Evolutionary conservation across 2,329 filamentous ascomycete species (phyloP).

Genomic region (Penicillium brevicompactum): DNA sequence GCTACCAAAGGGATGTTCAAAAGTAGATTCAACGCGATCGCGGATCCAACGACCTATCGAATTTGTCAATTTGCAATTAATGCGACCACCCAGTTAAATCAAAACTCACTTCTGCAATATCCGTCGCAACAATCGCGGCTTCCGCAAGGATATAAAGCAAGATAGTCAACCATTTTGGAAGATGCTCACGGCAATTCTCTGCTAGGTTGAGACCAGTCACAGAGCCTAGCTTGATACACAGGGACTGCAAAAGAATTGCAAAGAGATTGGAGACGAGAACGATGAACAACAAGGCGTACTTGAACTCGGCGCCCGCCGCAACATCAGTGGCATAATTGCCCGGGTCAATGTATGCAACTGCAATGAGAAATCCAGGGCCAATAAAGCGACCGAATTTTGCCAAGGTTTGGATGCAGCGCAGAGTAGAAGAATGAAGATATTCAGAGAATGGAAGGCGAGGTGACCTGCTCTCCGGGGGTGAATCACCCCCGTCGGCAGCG

Average conservation of each 20-base stretch:
- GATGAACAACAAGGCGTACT: constrained; percentile 50
- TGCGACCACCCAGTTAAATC: neutral
- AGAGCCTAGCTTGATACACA: constrained; percentile 65
- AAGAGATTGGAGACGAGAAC: constrained; percentile 52
- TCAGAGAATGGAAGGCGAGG: constrained; percentile 33
- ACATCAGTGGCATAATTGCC: constrained; percentile 55
- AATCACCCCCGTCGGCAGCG: constrained; percentile 28
- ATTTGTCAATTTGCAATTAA: neutral
- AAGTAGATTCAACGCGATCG: constrained; percentile 59
- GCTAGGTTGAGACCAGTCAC: constrained; percentile 70
- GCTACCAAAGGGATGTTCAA: constrained; percentile 57
- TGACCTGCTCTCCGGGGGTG: constrained; percentile 34
- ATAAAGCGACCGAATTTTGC: constrained; percentile 48
- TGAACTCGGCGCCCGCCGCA: constrained; percentile 48
- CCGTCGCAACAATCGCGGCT: constrained; percentile 69
- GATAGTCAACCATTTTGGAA: constrained; percentile 67
- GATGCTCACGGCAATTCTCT: constrained; percentile 65
- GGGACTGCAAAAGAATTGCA: constrained; percentile 50
- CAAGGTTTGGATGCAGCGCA: constrained; percentile 31
- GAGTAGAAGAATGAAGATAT: constrained; percentile 16
- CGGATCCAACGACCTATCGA: constrained; percentile 57
- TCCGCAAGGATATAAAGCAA: constrained; percentile 66
- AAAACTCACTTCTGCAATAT: constrained; percentile 64
- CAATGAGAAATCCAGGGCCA: constrained; percentile 52
- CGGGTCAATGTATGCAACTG: constrained; percentile 53